Evolutionary conservation across 2,329 filamentous ascomycete species (phyloP), one percentile per base, ranked within the genome.

Genomic region (Cadophora gregata): DNA sequence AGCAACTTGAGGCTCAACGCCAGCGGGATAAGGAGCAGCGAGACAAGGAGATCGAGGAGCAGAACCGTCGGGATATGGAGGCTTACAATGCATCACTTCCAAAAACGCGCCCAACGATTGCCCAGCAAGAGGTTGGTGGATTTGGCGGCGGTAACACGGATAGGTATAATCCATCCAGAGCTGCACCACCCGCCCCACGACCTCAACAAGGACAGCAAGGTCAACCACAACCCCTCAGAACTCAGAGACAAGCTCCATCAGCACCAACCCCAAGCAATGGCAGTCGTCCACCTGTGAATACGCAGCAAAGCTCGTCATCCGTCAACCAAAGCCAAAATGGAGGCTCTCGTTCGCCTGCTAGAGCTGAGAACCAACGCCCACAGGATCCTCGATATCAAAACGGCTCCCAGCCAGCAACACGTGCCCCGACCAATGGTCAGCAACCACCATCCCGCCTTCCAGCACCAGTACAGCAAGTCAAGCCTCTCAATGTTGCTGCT

Each of bases 31-130:
- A 50, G 86, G 89, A 64, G 33, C 62, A 47, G 31, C 38, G 42
- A 45, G 60, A 63, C 4, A 61, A 59, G 47, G 66, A 67, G 70
- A 81, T 84, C 1, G 86, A 88, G 70, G 90, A 93, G 73, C 87
- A 89, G 74, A 86, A 86, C 63, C 86, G 92, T 63, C 87, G 90
- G 71, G 93, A 97, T 61, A 84, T 92, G 72, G 93, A 96, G 76
- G 92, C 89, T 21, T 97, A 97, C 79, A 97, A 98, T 78, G 91
- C 93, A 42, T 93, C 92, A 27, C 81, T 97, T 67, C 95, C 93
- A 36, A 91, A 97, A 82, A 89, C 86, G 70, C 93, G 92, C 77
- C 81, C 89, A 12, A 92, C 93, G 2, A 76, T 96, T 71, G 93
- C 94, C 36, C 93, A 98, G 78, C 94, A 97, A 79, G 96, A 98